These are phyloP conservation scores for Yarrowia divulgata DNA, from an alignment of 805 yeast genomes.

Conservation along the genomic window DNA sequence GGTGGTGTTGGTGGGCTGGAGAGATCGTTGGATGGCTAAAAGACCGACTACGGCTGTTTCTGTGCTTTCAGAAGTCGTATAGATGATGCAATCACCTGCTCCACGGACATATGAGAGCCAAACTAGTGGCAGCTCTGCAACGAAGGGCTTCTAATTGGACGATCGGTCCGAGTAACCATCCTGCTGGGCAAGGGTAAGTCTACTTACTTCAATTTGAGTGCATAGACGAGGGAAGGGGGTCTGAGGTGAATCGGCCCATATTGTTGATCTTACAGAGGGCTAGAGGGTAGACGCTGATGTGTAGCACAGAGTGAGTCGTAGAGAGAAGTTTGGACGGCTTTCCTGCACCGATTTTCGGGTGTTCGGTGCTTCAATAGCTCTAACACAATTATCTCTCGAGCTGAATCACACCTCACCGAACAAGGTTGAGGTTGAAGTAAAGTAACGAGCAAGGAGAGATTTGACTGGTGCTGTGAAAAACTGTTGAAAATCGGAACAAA, in stretches of 20 bases:
- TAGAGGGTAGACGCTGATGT: too few relatives aligned
- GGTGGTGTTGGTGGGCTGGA: background rate
- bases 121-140: background rate
- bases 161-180: conserved; percentile 13
- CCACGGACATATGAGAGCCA: background rate
- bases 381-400: too few relatives aligned
- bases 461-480: too few relatives aligned
- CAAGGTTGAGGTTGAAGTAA: conserved; percentile 5
- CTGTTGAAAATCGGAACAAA: too few relatives aligned
- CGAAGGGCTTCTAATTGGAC: background rate
- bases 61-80: too few relatives aligned
- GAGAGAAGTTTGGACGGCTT: too few relatives aligned
- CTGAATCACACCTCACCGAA: conserved; percentile 1
- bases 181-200: conserved; percentile 17
- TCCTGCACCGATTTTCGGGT: too few relatives aligned
- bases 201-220: background rate
- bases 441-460: too few relatives aligned
- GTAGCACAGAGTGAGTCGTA: background rate
- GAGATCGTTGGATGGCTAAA: background rate
- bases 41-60: background rate
- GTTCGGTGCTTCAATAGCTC: too few relatives aligned
- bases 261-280: too few relatives aligned
- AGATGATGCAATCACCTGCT: background rate
- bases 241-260: background rate
- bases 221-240: background rate